Base-by-base conservation (phyloP, 2,329 filamentous ascomycete genomes). In the Colletotrichum graminicola region DNA sequence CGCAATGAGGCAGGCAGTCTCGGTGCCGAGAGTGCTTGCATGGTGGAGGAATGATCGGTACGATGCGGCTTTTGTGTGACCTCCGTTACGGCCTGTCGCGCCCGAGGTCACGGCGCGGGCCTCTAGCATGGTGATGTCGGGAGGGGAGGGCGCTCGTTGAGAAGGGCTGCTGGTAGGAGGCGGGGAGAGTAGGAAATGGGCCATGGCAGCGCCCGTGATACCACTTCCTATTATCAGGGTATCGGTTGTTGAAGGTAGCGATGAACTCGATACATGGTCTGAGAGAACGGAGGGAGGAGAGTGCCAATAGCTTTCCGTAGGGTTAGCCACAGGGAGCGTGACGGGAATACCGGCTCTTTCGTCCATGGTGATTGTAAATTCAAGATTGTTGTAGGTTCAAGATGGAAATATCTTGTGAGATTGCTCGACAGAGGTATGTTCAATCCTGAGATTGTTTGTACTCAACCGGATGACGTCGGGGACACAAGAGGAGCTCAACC, bases 211-310 rank as follows among this genome's bases (percentile, higher is more conserved):
- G 14, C 83, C 86, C 1, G 87, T 85, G 67, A 90, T 89, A 3
- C 88, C 88, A 51, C 86, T 88, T 36, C 88, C 87, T 73, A 89
- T 84, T 61, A 89, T 83, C 36, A 86, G 82, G 6, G 88, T 77
- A 71, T 89, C 87, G 5, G 82, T 83, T 2, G 78, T 75, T 2
- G 75, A 55, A 0, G 84, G 83, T 4, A 85, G 75, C 2, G 75
- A 67, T 21, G 54, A 34, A 34, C 66, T 52, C 23, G 73, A 64
- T 8, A 8, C 43, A 34, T 63, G n/a, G 1, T 76, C 73, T 39
- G 79, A 78, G 3, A 79, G 75, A 49, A 81, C 74, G 62, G 81
- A 79, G 0, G 84, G 83, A 36, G 84, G 81, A 52, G 82, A 73
- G 7, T 81, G 76, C 86, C 85, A 88, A 76, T 84, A 87, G 16